Conservation (phyloP, 257 asterid species). For the Penstemon davidsonii region DNA sequence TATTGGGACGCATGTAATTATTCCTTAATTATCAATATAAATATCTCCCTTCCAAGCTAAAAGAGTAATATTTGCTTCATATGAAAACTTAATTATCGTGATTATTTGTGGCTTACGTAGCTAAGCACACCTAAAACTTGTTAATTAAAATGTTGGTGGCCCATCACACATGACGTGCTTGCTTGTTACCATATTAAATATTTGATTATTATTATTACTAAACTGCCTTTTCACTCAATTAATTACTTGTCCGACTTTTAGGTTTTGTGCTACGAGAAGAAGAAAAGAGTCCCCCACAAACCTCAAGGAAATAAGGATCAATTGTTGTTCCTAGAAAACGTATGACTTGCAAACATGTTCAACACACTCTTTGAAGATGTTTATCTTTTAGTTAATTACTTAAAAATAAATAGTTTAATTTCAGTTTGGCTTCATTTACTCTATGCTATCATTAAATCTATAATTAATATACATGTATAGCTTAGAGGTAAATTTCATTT, state of each 20-base stretch:
- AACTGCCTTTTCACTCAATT: background rate
- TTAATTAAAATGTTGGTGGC: background rate
- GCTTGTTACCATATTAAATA: background rate
- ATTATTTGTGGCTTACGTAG: background rate
- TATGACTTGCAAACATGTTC: background rate
- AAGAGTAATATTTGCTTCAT: background rate
- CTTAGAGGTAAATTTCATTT: too few relatives aligned
- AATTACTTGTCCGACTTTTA: background rate
- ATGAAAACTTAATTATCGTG: background rate
- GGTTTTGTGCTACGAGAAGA: background rate
- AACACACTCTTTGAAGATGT: background rate
- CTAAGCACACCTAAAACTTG: background rate
- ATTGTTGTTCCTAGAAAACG: background rate
- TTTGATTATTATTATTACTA: background rate
- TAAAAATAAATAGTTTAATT: too few relatives aligned
- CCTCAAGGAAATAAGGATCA: background rate
- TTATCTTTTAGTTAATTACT: too few relatives aligned
- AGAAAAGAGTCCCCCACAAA: conserved; percentile 2
- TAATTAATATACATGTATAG: too few relatives aligned
- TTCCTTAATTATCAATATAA: too few relatives aligned
- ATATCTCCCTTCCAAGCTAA: too few relatives aligned
- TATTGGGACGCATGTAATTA: too few relatives aligned
- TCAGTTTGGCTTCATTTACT: too few relatives aligned
- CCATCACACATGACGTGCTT: background rate
- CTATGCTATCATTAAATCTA: too few relatives aligned